phyloP scores from a whole-genome alignment of 164 flowering plant species.

The Hamamelis virginiana region DNA sequence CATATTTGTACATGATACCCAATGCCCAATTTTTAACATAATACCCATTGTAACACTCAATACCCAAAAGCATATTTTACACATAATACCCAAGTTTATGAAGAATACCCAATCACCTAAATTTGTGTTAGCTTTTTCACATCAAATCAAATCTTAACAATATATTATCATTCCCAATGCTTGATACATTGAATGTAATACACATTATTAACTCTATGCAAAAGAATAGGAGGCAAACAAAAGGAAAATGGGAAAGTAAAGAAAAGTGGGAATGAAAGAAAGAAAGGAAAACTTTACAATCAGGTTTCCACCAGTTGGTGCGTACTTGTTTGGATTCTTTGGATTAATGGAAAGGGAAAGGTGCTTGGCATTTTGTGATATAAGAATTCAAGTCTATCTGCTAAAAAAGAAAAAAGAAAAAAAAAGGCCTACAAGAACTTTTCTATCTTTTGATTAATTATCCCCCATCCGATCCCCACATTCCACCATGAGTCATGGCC shows the following conservation, averaged over 20 bases:
- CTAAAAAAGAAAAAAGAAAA: too few relatives aligned
- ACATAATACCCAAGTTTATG: too few relatives aligned
- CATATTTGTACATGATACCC: too few relatives aligned
- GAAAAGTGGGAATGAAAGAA: not conserved
- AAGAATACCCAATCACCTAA: too few relatives aligned
- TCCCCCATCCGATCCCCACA: not conserved
- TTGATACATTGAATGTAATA: too few relatives aligned
- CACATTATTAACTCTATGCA: too few relatives aligned
- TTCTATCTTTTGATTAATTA: slow-evolving; percentile 10
- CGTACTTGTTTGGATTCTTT: slow-evolving; percentile 14
- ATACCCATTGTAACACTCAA: too few relatives aligned
- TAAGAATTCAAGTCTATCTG: slow-evolving; percentile 13
- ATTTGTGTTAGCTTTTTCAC: too few relatives aligned
- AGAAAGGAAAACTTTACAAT: slow-evolving; percentile 3
- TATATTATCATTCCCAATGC: too few relatives aligned
- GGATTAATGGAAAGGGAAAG: slow-evolving; percentile 17
- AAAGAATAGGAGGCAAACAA: not conserved
- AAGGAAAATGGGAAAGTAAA: not conserved
- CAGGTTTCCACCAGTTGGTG: slow-evolving; percentile 17
- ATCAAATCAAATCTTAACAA: too few relatives aligned
- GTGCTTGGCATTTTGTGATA: slow-evolving; percentile 13
- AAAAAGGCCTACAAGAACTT: slow-evolving; percentile 7
- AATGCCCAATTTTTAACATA: too few relatives aligned
- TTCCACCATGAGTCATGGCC: not conserved
- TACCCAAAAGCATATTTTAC: too few relatives aligned